Conservation (phyloP, 2,329 filamentous ascomycete genomes). For the Dothidotthia symphoricarpi region DNA sequence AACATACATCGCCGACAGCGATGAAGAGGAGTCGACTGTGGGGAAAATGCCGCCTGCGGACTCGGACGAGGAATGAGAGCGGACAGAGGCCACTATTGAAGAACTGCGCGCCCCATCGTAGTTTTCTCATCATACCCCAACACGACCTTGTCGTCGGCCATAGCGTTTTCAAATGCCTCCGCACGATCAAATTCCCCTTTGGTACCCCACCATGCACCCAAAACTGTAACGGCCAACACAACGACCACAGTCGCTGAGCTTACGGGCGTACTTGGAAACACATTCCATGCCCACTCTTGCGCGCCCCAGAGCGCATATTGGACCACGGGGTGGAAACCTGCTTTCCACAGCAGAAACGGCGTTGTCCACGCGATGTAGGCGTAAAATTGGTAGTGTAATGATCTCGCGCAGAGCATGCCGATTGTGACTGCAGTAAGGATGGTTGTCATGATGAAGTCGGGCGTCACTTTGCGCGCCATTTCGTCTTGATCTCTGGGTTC, state of each 20-base stretch:
- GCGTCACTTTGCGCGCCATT: constrained; percentile 61
- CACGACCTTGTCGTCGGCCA: constrained; percentile 8
- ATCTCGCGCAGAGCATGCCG: constrained; percentile 81
- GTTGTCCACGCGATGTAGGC: constrained; percentile 87
- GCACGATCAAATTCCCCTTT: constrained; percentile 44
- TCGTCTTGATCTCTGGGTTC: constrained; percentile 53
- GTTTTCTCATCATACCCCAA: too few relatives aligned
- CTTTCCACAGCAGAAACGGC: constrained; percentile 81
- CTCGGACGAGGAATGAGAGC: constrained; percentile 61
- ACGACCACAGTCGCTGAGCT: constrained; percentile 69
- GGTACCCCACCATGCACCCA: constrained; percentile 60
- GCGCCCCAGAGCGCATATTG: constrained; percentile 69
- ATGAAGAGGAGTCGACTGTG: constrained; percentile 74
- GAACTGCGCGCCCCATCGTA: too few relatives aligned
- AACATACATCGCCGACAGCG: constrained; percentile 61
- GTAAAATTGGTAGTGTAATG: constrained; percentile 94
- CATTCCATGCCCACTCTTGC: constrained; percentile 93
- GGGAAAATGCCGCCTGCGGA: constrained; percentile 84
- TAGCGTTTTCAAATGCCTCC: background rate
- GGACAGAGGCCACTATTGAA: too few relatives aligned
- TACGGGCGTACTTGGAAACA: constrained; percentile 73
- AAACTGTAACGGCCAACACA: constrained; percentile 66
- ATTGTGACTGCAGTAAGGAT: constrained; percentile 74
- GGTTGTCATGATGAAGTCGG: constrained; percentile 71
- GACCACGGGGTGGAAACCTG: constrained; percentile 64